Conservation (phyloP, 352 stramenopile species). For the Phytopythium cucurbitacearum region DNA sequence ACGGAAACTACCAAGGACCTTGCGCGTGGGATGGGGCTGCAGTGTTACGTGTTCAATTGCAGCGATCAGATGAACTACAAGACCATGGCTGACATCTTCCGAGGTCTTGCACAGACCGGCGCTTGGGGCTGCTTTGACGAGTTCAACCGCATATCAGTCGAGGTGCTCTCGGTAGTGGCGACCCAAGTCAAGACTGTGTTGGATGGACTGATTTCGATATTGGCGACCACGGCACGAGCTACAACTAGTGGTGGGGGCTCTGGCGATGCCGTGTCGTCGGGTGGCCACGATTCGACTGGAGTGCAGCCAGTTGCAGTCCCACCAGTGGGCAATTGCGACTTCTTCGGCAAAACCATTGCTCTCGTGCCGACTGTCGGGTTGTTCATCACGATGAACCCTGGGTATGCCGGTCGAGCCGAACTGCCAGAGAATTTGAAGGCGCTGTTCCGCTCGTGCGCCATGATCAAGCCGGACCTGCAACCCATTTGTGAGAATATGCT, state of each 20-base stretch:
- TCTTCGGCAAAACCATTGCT: constrained; percentile 86
- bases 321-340: constrained; percentile 72
- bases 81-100: constrained; percentile 96
- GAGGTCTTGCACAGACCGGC: constrained; percentile 91
- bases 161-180: constrained; percentile 94
- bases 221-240: constrained; percentile 9
- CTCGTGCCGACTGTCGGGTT: constrained; percentile 85
- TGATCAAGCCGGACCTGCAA: constrained; percentile 90
- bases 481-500: constrained; percentile 95
- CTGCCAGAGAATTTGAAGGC: constrained; percentile 92
- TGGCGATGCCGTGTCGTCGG: background rate
- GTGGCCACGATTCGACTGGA: constrained; percentile 11
- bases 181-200: constrained; percentile 98
- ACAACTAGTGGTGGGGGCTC: background rate
- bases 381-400: constrained; percentile 95
- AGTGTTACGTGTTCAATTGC: constrained; percentile 88
- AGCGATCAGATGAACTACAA: constrained; percentile 94
- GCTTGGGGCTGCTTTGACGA: constrained; percentile 97
- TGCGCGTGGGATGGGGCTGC: constrained; percentile 63
- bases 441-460: constrained; percentile 89
- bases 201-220: constrained; percentile 55
- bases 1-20: constrained; percentile 87
- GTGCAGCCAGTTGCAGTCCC: constrained; percentile 33
- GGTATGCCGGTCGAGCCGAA: constrained; percentile 89
- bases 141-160: constrained; percentile 96